A percentile compares a stretch with the other conserved stretches of the same genome.
phyloP scores from a whole-genome alignment of 2,329 filamentous ascomycete genomes.

The Zasmidium cellare region DNA sequence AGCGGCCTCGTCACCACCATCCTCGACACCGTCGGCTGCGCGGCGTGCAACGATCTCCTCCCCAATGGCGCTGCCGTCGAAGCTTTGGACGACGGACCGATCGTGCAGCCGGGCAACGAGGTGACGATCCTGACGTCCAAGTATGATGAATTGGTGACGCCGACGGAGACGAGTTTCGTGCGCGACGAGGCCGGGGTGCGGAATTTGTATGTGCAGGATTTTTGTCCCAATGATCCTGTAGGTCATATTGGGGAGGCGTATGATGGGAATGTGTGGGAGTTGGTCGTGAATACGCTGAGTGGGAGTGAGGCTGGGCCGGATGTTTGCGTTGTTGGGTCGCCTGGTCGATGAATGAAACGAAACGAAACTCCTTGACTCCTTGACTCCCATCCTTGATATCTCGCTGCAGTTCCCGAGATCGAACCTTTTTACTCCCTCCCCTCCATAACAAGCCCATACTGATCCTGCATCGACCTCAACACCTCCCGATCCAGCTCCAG shows the following conservation, averaged over 20 bases:
- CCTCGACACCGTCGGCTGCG: constrained; percentile 20
- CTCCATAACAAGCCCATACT: constrained; percentile 1
- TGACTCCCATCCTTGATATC: not conserved
- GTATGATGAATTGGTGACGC: constrained; percentile 28
- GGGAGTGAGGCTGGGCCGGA: constrained; percentile 19
- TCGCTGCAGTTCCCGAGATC: too few relatives aligned
- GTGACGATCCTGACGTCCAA: constrained; percentile 23
- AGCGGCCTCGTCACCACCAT: constrained; percentile 11
- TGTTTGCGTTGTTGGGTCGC: constrained; percentile 18
- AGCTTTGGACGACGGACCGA: constrained; percentile 14
- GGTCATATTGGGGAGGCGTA: constrained; percentile 29
- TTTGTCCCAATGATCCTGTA: constrained; percentile 22
- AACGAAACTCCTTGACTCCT: not conserved
- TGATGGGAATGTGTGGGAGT: constrained; percentile 24
- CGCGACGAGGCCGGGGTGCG: constrained; percentile 23
- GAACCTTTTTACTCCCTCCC: not conserved
- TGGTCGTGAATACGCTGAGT: constrained; percentile 23
- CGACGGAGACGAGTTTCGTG: constrained; percentile 22
- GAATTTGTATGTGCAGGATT: constrained; percentile 27
- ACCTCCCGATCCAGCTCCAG: constrained; percentile 16
- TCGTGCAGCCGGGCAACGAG: constrained; percentile 21
- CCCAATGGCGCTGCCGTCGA: not conserved
- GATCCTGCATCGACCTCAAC: constrained; percentile 10
- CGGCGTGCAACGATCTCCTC: constrained; percentile 23
- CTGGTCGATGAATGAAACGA: constrained; percentile 12